Percentiles rank a stretch among this genome's conserved stretches.
Conservation (phyloP, 805 yeast species). For the Martiniozyma abietophila region DNA sequence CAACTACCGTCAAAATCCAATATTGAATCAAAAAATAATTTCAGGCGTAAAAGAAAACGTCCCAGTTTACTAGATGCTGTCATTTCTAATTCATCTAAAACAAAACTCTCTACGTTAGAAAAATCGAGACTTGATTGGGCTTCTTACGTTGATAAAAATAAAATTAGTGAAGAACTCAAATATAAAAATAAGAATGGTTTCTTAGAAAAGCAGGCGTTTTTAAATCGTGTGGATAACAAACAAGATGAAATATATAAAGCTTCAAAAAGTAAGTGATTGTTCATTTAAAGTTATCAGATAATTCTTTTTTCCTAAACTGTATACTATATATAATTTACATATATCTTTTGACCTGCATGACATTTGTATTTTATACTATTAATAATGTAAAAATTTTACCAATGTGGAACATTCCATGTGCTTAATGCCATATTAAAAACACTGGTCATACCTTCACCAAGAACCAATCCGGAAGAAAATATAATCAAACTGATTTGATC, state of each 20-base stretch:
- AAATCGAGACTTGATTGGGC: slow-evolving; percentile 95
- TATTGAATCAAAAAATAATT: neutral
- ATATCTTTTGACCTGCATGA: too few species aligned
- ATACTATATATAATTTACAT: too few species aligned
- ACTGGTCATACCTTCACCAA: slow-evolving; percentile 91
- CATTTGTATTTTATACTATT: too few species aligned
- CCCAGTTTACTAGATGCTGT: slow-evolving; percentile 73
- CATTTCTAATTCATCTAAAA: slow-evolving; percentile 55
- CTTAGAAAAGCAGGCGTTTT: slow-evolving; percentile 84
- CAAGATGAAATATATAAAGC: slow-evolving; percentile 41
- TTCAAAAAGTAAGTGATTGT: too few species aligned
- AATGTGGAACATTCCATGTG: slow-evolving; percentile 55
- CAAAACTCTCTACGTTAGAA: slow-evolving; percentile 83
- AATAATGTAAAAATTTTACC: too few species aligned
- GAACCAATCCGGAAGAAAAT: slow-evolving; percentile 81
- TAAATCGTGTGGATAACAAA: slow-evolving; percentile 60
- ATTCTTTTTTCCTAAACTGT: neutral
- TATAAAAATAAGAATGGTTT: slow-evolving; percentile 84
- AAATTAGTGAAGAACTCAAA: slow-evolving; percentile 73
- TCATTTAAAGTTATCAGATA: neutral
- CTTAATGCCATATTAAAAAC: slow-evolving; percentile 73
- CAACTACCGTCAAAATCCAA: slow-evolving; percentile 1
- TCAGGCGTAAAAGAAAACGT: slow-evolving; percentile 46
- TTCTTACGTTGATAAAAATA: slow-evolving; percentile 78
- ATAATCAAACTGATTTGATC: slow-evolving; percentile 69